phyloP scores from a whole-genome alignment of 257 asterid genomes.

The Scutellaria baicalensis region DNA sequence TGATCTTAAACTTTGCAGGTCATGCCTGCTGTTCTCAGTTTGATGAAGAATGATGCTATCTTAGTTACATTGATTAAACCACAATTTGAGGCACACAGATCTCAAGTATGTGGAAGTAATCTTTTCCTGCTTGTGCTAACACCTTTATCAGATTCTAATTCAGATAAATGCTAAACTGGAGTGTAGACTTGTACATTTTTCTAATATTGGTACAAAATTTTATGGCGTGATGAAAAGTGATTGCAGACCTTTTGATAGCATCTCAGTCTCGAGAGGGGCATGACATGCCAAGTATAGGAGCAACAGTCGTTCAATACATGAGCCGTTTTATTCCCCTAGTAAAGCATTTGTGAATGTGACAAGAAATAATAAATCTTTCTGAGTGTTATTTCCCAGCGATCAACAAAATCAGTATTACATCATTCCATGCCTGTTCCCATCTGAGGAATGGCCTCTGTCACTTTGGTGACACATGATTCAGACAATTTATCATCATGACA shows the following conservation, averaged over 20 bases:
- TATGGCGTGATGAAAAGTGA: neutral
- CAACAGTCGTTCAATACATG: neutral
- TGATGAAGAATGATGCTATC: conserved; percentile 78
- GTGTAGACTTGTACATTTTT: neutral
- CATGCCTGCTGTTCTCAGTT: conserved; percentile 78
- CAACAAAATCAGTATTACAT: neutral
- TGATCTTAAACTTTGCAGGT: conserved; percentile 44
- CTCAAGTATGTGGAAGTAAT: conserved; percentile 50
- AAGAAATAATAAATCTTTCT: neutral
- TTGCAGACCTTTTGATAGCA: neutral
- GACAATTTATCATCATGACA: neutral
- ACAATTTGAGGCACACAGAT: conserved; percentile 92
- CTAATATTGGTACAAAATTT: neutral
- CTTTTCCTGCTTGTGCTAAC: neutral
- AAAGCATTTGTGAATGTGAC: neutral
- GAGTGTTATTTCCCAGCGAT: neutral
- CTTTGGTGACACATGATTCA: neutral
- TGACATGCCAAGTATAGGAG: neutral
- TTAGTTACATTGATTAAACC: conserved; percentile 84
- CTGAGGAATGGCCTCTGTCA: neutral
- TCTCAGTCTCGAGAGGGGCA: neutral
- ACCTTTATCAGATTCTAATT: neutral
- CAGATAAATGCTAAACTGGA: neutral
- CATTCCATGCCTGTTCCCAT: neutral
- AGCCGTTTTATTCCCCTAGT: neutral